Base-by-base conservation (phyloP, 352 stramenopile genomes). In the Globisporangium mamillatum region DNA sequence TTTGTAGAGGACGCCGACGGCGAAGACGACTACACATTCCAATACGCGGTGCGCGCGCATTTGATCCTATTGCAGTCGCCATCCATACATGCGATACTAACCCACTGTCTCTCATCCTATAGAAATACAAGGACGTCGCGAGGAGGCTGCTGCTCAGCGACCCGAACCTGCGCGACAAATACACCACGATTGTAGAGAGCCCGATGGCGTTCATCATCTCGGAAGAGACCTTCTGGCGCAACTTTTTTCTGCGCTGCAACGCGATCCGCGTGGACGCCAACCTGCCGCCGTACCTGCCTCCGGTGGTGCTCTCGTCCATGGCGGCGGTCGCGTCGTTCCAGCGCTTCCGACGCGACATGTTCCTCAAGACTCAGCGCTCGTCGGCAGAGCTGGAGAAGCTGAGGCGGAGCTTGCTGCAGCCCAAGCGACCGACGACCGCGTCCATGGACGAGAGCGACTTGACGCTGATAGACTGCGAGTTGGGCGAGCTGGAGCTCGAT, bases 171-270 rank as follows among this genome's bases (percentile, higher is more conserved):
- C 84, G 84, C 46, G 81, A 92, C 36, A 92, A 89, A 72, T 72
- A 82, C 38, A 60, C 73, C 52, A 73, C 61, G 16, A 71, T 92
- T 10, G 70, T 92, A 4, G 72, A 81, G 36, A 63, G 68, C 20
- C 58, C 75, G 25, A 70, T 72, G 34, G 63, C 68, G 44, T 69
- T 78, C n/a, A 64, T 84, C 5, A 62, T 92, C 9, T 71, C 76
- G 0, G 83, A 92, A 56, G 72, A 85, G 44, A 46, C 71, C 4
- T 90, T 92, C 70, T 92, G 81, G 81, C 81, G 82, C 67, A 88
- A 92, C 54, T 90, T 85, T 66, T 89, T 92, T 63, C 66, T 92
- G 61, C 81, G 79, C 50, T 90, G 81, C 71, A 92, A 92, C 52
- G 73, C 79, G 18, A 55, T 89, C 8, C 71, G 80, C 7, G 46